phyloP scores from a whole-genome alignment of 805 yeast genomes.

The Yamadazyma sp. region DNA sequence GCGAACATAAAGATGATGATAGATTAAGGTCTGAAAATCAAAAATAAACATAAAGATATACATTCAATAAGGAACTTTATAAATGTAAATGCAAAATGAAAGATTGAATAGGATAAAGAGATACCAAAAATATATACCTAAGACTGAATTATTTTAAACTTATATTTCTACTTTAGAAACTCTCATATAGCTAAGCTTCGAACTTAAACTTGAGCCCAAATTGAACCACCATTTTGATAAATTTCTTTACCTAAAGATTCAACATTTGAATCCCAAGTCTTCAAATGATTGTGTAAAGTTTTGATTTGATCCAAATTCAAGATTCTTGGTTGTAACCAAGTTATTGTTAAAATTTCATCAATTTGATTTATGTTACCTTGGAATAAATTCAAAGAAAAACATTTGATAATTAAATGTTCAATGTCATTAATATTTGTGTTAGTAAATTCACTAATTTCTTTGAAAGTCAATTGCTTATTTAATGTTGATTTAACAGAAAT shows the following conservation, averaged over 20 bases:
- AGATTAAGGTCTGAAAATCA: constrained; percentile 15
- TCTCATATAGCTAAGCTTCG: background rate
- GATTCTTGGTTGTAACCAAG: constrained; percentile 96
- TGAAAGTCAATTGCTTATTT: constrained; percentile 68
- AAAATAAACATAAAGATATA: background rate
- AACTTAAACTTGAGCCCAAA: constrained; percentile 37
- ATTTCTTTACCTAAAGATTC: constrained; percentile 48
- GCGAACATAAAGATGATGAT: constrained; percentile 19
- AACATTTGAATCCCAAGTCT: constrained; percentile 77
- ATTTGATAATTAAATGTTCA: constrained; percentile 88
- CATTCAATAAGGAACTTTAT: too few species aligned
- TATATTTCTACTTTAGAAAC: background rate
- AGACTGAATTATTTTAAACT: background rate
- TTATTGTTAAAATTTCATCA: constrained; percentile 68
- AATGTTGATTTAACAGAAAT: constrained; percentile 75
- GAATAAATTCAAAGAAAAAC: constrained; percentile 77
- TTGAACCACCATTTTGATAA: constrained; percentile 35
- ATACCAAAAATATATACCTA: background rate
- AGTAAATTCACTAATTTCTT: constrained; percentile 65
- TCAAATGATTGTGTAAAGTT: constrained; percentile 69
- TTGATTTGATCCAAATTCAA: constrained; percentile 79
- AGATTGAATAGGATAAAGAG: too few species aligned
- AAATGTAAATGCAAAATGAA: too few species aligned
- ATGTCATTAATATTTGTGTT: constrained; percentile 71
- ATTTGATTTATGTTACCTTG: constrained; percentile 92